These are phyloP conservation scores for Thermomucor indicae-seudaticae DNA, from an alignment of 371 early-diverging fungal species.

Conservation along the genomic window DNA sequence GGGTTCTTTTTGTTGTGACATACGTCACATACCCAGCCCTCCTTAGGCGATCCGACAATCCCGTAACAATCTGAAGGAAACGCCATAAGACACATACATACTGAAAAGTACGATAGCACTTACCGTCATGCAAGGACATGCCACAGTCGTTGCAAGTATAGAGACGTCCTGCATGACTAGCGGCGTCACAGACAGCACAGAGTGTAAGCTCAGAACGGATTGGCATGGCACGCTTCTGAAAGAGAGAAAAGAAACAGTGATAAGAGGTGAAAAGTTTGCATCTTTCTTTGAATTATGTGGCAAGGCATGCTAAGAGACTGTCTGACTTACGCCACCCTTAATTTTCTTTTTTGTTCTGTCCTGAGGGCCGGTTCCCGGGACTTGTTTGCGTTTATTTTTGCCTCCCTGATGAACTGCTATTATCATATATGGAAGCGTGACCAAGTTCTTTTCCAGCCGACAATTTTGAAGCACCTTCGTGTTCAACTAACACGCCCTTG, in stretches of 20 bases:
- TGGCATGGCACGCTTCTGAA: not conserved
- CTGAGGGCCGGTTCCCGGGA: too few species aligned
- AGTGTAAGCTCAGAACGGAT: slow-evolving; percentile 9
- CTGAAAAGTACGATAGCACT: not conserved
- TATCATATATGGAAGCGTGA: too few species aligned
- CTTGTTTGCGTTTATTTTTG: too few species aligned
- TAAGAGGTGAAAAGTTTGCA: not conserved
- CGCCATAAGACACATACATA: not conserved
- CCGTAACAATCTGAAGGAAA: slow-evolving; percentile 54
- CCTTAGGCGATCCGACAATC: slow-evolving; percentile 2
- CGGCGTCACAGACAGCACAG: slow-evolving; percentile 52
- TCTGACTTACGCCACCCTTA: too few species aligned
- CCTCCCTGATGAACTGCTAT: too few species aligned
- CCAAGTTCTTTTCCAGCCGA: too few species aligned
- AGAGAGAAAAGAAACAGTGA: not conserved
- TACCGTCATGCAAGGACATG: slow-evolving; percentile 63
- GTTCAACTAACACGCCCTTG: too few species aligned
- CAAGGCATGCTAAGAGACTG: too few species aligned
- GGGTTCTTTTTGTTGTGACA: slow-evolving; percentile 59
- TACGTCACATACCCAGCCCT: slow-evolving; percentile 59
- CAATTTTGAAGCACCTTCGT: too few species aligned
- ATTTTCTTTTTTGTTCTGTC: too few species aligned
- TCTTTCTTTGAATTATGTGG: too few species aligned
- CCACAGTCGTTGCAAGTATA: slow-evolving; percentile 60
- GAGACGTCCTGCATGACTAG: slow-evolving; percentile 20